Base-by-base conservation (phyloP, 73 alveolate genomes). In the Loxodes magnus region DNA sequence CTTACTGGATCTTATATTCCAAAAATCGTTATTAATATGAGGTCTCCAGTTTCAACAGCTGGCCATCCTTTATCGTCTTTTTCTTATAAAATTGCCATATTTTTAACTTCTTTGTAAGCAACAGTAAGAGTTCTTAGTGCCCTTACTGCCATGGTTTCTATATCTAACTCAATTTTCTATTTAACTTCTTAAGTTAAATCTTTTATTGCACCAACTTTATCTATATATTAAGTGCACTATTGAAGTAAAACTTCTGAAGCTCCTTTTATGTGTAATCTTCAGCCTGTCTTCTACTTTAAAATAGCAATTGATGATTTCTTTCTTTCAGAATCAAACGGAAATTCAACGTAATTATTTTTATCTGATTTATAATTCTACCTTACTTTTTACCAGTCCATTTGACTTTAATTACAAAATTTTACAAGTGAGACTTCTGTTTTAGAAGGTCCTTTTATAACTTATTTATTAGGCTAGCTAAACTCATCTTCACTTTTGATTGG, bases 1-100 rank as follows among this genome's bases (percentile, higher is more conserved):
- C 96, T 79, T 21, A 87, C 58, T 10, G 86, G 68, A 56, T 90
- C 98, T 65, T 87, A 62, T 31, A 87, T 86, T 10, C 96, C 96
- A 35, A 71, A 58, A 23, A 85, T 66, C 6, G 82, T 77, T 9
- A 84, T 67, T 37, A 79, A 61, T 20, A 77, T 70, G 43, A 79
- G 61, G 42, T 69, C 30, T 4, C 50, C 28, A 24, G 38, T 48
- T 20, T 31, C 39, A 5, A 22, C 14, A 10, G 10, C 67, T 26
- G 26, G 35, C 2, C 44, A 26, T 30, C 27, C 39, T 9, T 57
- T 48, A 19, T 48, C 71, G 0, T 57, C 29, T 19, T 17, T 23
- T 26, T 19, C 26, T n/a, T 43, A n/a, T 12, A 46, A 6, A 23
- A 31, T 56, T 5, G 52, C 34, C 24, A 56, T 49, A 3, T 51